phyloP scores from a whole-genome alignment of 2,329 filamentous ascomycete species.

The Arthrobotrys megalospora region DNA sequence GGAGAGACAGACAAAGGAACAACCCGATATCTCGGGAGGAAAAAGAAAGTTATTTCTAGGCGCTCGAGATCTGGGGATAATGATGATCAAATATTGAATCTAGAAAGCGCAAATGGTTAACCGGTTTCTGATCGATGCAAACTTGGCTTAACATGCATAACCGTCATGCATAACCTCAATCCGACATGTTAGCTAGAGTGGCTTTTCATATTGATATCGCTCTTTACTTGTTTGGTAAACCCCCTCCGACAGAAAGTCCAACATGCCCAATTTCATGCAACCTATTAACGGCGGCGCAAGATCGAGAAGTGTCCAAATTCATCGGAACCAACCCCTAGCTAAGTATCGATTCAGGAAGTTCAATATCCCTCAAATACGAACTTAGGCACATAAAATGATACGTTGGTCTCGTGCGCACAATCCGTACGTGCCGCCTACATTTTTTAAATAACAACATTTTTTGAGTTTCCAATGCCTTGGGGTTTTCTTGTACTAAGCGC shows the following conservation, averaged over 20 bases:
- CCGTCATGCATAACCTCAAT: constrained; percentile 21
- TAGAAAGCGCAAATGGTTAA: constrained; percentile 1
- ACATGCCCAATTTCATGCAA: constrained; percentile 12
- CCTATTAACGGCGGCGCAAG: not conserved
- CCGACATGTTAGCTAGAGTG: not conserved
- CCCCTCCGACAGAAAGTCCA: constrained; percentile 8
- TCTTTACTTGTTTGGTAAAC: constrained; percentile 12
- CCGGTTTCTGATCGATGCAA: constrained; percentile 11
- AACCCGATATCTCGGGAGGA: not conserved
- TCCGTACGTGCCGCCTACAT: constrained; percentile 11
- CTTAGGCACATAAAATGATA: constrained; percentile 14
- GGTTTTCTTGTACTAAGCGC: constrained; percentile 23
- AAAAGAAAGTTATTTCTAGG: constrained; percentile 3
- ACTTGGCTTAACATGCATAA: constrained; percentile 11
- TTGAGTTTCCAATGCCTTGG: constrained; percentile 7
- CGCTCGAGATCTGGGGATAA: not conserved
- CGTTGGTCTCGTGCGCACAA: constrained; percentile 3
- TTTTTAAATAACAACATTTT: constrained; percentile 4
- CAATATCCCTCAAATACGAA: constrained; percentile 34
- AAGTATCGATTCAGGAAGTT: constrained; percentile 16
- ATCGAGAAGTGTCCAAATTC: too few relatives aligned
- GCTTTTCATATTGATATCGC: not conserved
- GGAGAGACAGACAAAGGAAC: not conserved
- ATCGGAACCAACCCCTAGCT: too few relatives aligned
- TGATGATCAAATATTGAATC: constrained; percentile 14